phyloP scores from a whole-genome alignment of 352 stramenopile species.

The Phytophthora citricola region DNA sequence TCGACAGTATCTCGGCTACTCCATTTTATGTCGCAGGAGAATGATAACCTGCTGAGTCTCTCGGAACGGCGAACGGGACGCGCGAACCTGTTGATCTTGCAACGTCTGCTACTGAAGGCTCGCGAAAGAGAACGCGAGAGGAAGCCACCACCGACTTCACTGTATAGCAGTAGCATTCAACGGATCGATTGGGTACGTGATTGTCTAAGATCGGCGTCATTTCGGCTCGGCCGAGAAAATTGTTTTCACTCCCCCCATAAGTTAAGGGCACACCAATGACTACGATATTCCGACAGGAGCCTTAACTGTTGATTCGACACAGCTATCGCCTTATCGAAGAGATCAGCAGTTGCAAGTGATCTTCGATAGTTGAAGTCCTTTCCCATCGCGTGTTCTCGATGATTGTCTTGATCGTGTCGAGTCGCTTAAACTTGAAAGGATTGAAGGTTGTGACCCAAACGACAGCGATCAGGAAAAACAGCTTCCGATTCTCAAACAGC shows the following conservation, averaged over 20 bases:
- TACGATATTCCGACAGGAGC: no score
- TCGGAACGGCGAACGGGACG: constrained; percentile 52
- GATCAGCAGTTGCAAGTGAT: background rate
- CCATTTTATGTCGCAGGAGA: constrained; percentile 55
- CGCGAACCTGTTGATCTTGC: constrained; percentile 55
- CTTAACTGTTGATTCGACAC: no score
- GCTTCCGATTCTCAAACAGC: constrained; percentile 3
- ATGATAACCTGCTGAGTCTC: constrained; percentile 37
- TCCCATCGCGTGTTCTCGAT: background rate
- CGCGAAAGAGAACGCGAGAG: constrained; percentile 49
- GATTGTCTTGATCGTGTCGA: background rate
- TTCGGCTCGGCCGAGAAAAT: no score
- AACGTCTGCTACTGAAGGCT: constrained; percentile 60
- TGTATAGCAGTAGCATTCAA: constrained; percentile 31
- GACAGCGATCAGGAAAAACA: constrained; percentile 31
- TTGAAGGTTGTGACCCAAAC: constrained; percentile 5
- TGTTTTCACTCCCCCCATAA: no score
- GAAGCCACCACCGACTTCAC: constrained; percentile 48
- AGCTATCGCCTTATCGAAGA: no score
- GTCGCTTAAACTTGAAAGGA: background rate
- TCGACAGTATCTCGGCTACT: constrained; percentile 48
- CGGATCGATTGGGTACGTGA: constrained; percentile 11
- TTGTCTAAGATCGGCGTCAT: background rate
- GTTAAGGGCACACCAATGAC: no score
- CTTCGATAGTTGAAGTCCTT: background rate